Evolutionary conservation across 768 basidiomycete species (phyloP).

Genomic region (Macrolepiota fuliginosa): DNA sequence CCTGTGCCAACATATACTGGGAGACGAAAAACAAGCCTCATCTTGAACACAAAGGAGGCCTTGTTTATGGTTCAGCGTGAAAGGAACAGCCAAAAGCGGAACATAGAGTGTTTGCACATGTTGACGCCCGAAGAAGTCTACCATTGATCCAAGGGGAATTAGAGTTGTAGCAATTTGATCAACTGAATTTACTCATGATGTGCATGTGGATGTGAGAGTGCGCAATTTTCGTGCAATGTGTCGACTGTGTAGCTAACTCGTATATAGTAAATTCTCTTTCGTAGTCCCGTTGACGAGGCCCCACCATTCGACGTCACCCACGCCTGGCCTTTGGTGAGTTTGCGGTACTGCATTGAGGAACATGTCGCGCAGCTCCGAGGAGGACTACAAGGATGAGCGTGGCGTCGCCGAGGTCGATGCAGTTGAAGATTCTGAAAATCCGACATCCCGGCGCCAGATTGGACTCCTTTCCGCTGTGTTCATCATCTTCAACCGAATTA

Average conservation of each 20-base stretch:
- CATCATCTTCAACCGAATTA: conserved; percentile 36
- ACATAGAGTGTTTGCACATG: neutral
- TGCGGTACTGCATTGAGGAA: neutral
- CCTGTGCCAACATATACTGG: neutral
- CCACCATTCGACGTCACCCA: neutral
- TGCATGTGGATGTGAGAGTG: neutral
- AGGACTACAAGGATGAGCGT: neutral
- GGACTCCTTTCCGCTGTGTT: conserved; percentile 31
- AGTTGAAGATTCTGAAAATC: neutral
- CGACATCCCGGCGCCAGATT: conserved; percentile 16
- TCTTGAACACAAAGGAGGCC: neutral
- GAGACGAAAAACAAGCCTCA: neutral
- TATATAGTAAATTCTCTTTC: neutral
- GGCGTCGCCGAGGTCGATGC: neutral
- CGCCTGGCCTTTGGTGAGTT: neutral
- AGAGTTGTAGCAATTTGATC: too few relatives aligned
- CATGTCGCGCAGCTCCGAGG: neutral
- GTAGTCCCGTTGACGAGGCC: neutral
- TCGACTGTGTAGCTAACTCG: neutral
- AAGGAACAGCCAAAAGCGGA: neutral
- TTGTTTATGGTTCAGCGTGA: neutral
- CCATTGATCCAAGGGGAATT: neutral
- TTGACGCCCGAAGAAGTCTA: neutral
- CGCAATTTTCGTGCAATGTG: neutral
- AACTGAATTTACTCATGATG: neutral